phyloP scores from a whole-genome alignment of 306 rosid genomes.

The Cicer yamashitae region DNA sequence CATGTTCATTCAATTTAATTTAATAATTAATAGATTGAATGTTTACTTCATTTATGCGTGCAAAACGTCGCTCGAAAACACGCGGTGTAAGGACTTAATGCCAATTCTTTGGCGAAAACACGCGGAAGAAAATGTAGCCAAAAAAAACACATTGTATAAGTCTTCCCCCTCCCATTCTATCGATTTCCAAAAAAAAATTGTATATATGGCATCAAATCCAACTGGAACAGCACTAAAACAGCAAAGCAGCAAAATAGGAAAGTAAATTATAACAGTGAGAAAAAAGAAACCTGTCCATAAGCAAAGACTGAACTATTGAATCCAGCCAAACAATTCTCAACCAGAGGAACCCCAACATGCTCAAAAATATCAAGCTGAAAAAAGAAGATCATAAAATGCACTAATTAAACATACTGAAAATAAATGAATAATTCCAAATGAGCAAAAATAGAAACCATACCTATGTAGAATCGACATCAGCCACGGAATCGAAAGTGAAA shows the following conservation, averaged over 20 bases:
- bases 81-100: conserved; percentile 63
- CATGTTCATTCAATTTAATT: conserved; percentile 4
- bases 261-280: neutral
- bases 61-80: conserved; percentile 82
- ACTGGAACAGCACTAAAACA: conserved; percentile 19
- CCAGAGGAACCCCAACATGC: conserved; percentile 90
- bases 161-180: conserved; percentile 98
- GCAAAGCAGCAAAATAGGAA: conserved; percentile 23
- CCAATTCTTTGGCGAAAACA: too few species aligned
- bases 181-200: neutral
- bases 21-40: conserved; percentile 22
- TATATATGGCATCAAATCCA: conserved; percentile 9
- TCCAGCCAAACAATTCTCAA: conserved; percentile 94
- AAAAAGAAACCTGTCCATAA: conserved; percentile 80
- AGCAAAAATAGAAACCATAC: conserved; percentile 53
- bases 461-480: conserved; percentile 84
- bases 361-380: conserved; percentile 90
- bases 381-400: conserved; percentile 29
- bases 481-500: conserved; percentile 94
- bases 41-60: conserved; percentile 81
- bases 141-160: conserved; percentile 79
- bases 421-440: conserved; percentile 26
- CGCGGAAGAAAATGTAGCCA: too few species aligned
- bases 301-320: conserved; percentile 98
- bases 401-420: conserved; percentile 15